Percentiles rank a stretch among this genome's conserved stretches.
These are phyloP conservation scores for Chaetomidium leptoderma DNA, from an alignment of 495 filamentous ascomycete species.

Conservation along the genomic window DNA sequence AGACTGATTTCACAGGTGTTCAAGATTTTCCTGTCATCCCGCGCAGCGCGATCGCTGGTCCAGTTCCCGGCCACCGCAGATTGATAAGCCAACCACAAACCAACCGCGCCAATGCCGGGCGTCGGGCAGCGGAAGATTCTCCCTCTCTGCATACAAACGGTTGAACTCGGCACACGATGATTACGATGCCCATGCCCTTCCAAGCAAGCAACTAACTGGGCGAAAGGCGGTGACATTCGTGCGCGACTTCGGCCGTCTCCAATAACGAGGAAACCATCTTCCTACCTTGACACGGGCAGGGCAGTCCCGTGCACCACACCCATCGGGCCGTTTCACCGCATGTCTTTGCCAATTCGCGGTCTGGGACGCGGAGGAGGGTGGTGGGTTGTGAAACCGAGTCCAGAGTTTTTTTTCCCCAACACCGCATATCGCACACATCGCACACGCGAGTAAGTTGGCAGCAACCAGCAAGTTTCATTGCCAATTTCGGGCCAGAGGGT, in stretches of 20 bases:
- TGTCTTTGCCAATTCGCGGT: background rate
- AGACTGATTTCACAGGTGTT: too few species aligned
- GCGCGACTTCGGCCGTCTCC: background rate
- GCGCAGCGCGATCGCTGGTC: background rate
- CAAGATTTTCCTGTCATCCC: background rate
- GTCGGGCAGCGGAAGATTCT: slow-evolving; percentile 3
- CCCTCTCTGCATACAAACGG: background rate
- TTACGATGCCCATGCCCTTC: too few species aligned
- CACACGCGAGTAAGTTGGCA: background rate
- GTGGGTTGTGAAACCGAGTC: background rate
- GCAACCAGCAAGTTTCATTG: background rate
- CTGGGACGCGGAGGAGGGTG: background rate
- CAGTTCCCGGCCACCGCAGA: background rate
- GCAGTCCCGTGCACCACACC: background rate
- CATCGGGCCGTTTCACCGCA: slow-evolving; percentile 15
- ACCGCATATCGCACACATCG: background rate
- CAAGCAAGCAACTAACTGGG: background rate
- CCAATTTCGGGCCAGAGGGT: background rate
- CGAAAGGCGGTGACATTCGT: background rate
- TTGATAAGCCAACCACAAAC: background rate
- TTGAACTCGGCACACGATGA: background rate
- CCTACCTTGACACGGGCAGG: too few species aligned
- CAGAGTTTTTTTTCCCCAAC: too few species aligned
- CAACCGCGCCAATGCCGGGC: background rate
- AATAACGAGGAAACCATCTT: too few species aligned